Percentiles rank a stretch among this genome's conserved stretches.
These are phyloP conservation scores for Erodium moschatum DNA, from an alignment of 441 rosid species.

Conservation along the genomic window DNA sequence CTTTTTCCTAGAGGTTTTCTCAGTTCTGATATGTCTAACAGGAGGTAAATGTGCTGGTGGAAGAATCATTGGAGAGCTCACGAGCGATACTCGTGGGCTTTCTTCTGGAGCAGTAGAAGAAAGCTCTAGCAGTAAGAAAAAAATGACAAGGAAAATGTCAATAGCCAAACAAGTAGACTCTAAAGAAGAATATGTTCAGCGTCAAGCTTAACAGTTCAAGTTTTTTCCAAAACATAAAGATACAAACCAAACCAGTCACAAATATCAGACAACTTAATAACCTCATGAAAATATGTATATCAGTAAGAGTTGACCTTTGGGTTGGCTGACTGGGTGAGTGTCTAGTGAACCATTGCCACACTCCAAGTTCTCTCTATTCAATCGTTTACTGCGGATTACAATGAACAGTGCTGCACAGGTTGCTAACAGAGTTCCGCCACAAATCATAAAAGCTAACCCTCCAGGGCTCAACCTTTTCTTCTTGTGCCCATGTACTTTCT, in stretches of 20 bases:
- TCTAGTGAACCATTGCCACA: conserved; percentile 33
- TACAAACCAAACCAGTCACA: not conserved
- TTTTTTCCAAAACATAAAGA: not conserved
- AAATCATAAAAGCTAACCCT: conserved; percentile 48
- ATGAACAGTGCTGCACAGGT: conserved; percentile 49
- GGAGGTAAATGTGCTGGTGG: conserved; percentile 30
- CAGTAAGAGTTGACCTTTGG: conserved; percentile 37
- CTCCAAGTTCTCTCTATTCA: conserved; percentile 32
- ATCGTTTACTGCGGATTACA: conserved; percentile 33
- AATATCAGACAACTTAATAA: not conserved
- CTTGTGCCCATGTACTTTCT: conserved; percentile 29
- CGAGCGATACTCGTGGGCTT: conserved; percentile 39
- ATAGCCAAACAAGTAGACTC: conserved; percentile 5
- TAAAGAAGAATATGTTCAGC: not conserved
- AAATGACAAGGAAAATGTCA: conserved; percentile 7
- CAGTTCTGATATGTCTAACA: conserved; percentile 30
- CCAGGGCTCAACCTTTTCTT: conserved; percentile 53
- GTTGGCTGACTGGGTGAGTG: conserved; percentile 40
- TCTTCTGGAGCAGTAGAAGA: conserved; percentile 36
- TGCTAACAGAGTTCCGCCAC: conserved; percentile 52
- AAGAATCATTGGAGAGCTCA: conserved; percentile 33
- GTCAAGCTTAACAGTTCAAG: not conserved
- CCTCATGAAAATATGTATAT: conserved; percentile 7
- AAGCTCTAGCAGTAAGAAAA: conserved; percentile 26
- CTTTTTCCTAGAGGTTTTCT: conserved; percentile 38